Percentiles rank a stretch among this genome's conserved stretches.
These are phyloP conservation scores for Aspergillus mulundensis DNA, from an alignment of 495 filamentous ascomycete genomes.

Conservation along the genomic window DNA sequence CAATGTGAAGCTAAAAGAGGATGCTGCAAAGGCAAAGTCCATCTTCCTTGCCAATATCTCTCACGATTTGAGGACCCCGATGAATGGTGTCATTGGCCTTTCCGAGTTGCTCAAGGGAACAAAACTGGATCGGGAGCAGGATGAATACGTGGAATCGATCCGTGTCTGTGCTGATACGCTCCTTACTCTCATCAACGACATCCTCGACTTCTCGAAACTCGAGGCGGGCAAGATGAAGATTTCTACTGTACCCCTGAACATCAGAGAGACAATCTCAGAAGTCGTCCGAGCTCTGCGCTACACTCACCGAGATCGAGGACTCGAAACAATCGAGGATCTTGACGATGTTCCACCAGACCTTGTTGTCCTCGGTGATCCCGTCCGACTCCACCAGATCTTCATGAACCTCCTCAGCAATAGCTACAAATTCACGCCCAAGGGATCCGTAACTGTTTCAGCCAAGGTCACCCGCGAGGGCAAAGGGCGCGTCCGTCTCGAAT, in stretches of 20 bases:
- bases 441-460: constrained; percentile 76
- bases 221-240: constrained; percentile 96
- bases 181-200: constrained; percentile 92
- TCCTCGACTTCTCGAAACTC: constrained; percentile 88
- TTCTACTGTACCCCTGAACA: constrained; percentile 77
- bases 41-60: constrained; percentile 93
- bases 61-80: constrained; percentile 78
- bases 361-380: constrained; percentile 85
- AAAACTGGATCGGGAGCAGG: constrained; percentile 71
- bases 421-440: constrained; percentile 88
- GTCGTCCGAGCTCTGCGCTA: constrained; percentile 82
- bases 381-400: constrained; percentile 86
- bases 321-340: constrained; percentile 69
- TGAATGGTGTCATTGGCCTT: constrained; percentile 88
- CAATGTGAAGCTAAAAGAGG: constrained; percentile 84
- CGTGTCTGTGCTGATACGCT: constrained; percentile 85
- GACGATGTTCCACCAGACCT: constrained; percentile 61
- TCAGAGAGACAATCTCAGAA: constrained; percentile 81
- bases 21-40: constrained; percentile 84
- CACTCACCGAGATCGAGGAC: constrained; percentile 72
- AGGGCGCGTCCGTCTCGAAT: constrained; percentile 67
- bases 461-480: constrained; percentile 64
- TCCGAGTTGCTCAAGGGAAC: constrained; percentile 82
- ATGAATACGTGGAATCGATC: constrained; percentile 89
- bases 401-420: constrained; percentile 92